Evolutionary conservation across 2,329 filamentous ascomycete genomes (phyloP), one percentile per base, ranked within the genome.

Genomic region (Aspergillus sp.): DNA sequence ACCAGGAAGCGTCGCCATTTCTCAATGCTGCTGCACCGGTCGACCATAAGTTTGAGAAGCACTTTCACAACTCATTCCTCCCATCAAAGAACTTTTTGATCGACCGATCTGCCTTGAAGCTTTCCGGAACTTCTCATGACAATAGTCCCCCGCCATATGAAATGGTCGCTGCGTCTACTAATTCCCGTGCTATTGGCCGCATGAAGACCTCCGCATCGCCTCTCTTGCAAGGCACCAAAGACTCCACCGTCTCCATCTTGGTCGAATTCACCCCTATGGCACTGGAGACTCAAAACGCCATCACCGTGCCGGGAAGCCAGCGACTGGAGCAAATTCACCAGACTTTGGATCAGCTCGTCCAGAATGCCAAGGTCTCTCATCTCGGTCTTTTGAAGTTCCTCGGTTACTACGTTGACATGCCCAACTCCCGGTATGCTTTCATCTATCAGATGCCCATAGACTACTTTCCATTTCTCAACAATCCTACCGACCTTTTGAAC

Each of bases 391-490:
- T 74, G 49, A 66, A 64, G 41, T 70, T 74, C 40, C 49, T 74
- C 7, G 71, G 71, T 2, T 82, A 79, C 56, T 79, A 63, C 44
- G 54, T 81, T 46, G 79, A 83, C 59, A 76, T 80, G 56, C 68
- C 72, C 3, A 70, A 70, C 43, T 74, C 78, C 37, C 76, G 79
- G 1, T 79, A 80, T 56, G 79, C 77, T 6, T 71, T 83, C 39
- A 72, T 83, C 10, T 83, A 81, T 46, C 77, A 81, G 50, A 70
- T 82, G 45, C 78, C 78, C 6, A 68, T 74, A 19, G 60, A 68
- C 43, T 66, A 71, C 44, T 70, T 74, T 50, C 61, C 65, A n/a
- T 64, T 73, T 48, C 46, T 69, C 28, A 60, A 57, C 43, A 68
- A 69, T 26, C 66, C 66, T 2, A 66, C 62, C 36, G 62, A 68